Percentiles rank a stretch among this genome's conserved stretches.
Evolutionary conservation across 2,329 filamentous ascomycete genomes (phyloP).

Genomic region (Aureobasidium leucospermi): DNA sequence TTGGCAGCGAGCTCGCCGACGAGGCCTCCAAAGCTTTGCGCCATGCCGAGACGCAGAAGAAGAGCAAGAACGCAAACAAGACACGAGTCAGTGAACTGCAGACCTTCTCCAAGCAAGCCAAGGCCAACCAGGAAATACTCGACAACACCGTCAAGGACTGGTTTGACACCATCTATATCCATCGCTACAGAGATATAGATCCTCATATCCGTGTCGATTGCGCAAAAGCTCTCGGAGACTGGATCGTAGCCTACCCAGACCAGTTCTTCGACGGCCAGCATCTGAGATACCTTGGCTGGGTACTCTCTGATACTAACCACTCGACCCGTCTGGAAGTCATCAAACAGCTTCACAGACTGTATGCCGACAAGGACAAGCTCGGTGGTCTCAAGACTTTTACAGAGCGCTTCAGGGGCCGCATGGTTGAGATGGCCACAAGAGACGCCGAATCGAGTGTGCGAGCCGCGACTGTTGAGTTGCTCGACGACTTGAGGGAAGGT

Average conservation of each 20-base stretch:
- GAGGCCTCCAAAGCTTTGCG: conserved; percentile 69
- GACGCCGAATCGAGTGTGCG: conserved; percentile 78
- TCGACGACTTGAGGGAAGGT: conserved; percentile 73
- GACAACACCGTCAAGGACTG: conserved; percentile 72
- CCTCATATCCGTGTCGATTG: conserved; percentile 83
- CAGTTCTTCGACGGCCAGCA: conserved; percentile 87
- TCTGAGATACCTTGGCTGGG: conserved; percentile 90
- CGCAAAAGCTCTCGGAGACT: conserved; percentile 75
- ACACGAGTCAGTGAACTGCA: conserved; percentile 67
- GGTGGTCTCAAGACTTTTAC: conserved; percentile 78
- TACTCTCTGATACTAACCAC: conserved; percentile 73
- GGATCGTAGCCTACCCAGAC: conserved; percentile 79
- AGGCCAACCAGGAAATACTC: conserved; percentile 60
- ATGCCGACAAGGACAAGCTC: conserved; percentile 72
- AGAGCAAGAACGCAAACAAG: conserved; percentile 69
- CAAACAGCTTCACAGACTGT: conserved; percentile 71
- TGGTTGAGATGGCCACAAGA: conserved; percentile 86
- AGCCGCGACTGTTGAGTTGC: conserved; percentile 69
- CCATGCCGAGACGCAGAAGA: conserved; percentile 70
- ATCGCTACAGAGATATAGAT: conserved; percentile 92
- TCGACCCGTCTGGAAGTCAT: conserved; percentile 77
- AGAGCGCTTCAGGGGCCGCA: conserved; percentile 75
- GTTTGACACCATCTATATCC: conserved; percentile 88
- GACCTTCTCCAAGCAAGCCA: conserved; percentile 61
- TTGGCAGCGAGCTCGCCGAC: conserved; percentile 63